A percentile compares a stretch with the other conserved stretches of the same genome.
These are phyloP conservation scores for Cladosporium sp. DNA, from an alignment of 2,329 filamentous ascomycete genomes.

Conservation along the genomic window DNA sequence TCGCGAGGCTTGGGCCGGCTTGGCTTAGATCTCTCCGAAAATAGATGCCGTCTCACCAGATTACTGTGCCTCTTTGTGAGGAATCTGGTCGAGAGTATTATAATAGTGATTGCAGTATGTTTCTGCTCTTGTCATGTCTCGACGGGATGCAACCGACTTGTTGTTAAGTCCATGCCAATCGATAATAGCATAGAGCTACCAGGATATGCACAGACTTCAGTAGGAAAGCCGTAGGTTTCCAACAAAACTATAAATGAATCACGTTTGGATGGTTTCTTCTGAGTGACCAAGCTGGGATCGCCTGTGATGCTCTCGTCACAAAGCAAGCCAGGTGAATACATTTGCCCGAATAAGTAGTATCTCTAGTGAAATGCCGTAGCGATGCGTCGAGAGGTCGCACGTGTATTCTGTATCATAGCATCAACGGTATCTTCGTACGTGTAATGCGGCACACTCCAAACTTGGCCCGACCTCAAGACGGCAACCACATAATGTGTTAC, in stretches of 20 bases:
- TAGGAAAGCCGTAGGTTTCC: not conserved
- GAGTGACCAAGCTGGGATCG: not conserved
- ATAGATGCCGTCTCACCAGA: not conserved
- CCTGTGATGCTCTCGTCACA: not conserved
- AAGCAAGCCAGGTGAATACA: not conserved
- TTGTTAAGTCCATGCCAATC: too few relatives aligned
- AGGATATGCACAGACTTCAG: not conserved
- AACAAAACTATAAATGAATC: not conserved
- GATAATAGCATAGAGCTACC: not conserved
- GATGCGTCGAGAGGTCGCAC: not conserved
- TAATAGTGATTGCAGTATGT: not conserved
- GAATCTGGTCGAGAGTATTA: not conserved
- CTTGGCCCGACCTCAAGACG: not conserved
- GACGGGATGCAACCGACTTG: not conserved
- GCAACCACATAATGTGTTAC: not conserved
- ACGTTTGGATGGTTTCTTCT: not conserved
- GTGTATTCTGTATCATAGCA: not conserved
- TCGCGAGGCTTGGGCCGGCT: slow-evolving; percentile 1
- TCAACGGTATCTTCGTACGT: not conserved
- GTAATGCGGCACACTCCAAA: not conserved
- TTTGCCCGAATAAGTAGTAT: too few relatives aligned
- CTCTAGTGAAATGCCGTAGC: not conserved
- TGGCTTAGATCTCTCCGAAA: not conserved
- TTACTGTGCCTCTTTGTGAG: not conserved
- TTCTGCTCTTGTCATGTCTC: too few relatives aligned